Percentiles rank a stretch among this genome's conserved stretches.
Conservation (phyloP, 2,329 filamentous ascomycete species). For the Penicillium brasilianum region DNA sequence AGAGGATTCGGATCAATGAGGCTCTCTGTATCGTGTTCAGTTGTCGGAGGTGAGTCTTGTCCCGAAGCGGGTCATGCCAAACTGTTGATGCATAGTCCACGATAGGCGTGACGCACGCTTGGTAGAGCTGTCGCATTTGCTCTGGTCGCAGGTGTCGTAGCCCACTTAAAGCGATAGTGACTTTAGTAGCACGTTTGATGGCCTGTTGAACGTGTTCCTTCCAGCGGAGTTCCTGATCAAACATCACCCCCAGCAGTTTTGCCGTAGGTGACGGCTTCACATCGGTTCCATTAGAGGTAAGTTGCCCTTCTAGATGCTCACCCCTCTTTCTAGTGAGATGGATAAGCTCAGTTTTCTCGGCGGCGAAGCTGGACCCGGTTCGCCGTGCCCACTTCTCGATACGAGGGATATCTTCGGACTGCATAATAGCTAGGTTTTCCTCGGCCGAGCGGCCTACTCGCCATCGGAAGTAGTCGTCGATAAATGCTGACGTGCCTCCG, state of each 20-base stretch:
- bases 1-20: constrained; percentile 27
- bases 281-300: constrained; percentile 22
- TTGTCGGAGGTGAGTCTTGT: constrained; percentile 28
- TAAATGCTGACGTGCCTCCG: constrained; percentile 38
- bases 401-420: constrained; percentile 32
- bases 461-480: constrained; percentile 35
- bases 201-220: too few species aligned
- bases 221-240: constrained; percentile 28
- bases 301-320: constrained; percentile 19
- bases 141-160: too few species aligned
- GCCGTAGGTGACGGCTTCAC: constrained; percentile 24
- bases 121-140: constrained; percentile 35
- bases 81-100: constrained; percentile 33
- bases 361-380: constrained; percentile 35
- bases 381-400: constrained; percentile 30
- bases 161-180: too few species aligned
- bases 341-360: constrained; percentile 39
- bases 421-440: constrained; percentile 27
- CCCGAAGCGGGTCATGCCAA: constrained; percentile 30
- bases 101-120: constrained; percentile 30
- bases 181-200: too few species aligned
- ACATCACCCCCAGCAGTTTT: constrained; percentile 36
- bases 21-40: constrained; percentile 29
- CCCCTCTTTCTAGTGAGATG: constrained; percentile 33
- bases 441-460: too few species aligned